Percentiles rank a stretch among this genome's conserved stretches.
phyloP scores from a whole-genome alignment of 2,329 filamentous ascomycete genomes.

The Lasiodiplodia sp. region DNA sequence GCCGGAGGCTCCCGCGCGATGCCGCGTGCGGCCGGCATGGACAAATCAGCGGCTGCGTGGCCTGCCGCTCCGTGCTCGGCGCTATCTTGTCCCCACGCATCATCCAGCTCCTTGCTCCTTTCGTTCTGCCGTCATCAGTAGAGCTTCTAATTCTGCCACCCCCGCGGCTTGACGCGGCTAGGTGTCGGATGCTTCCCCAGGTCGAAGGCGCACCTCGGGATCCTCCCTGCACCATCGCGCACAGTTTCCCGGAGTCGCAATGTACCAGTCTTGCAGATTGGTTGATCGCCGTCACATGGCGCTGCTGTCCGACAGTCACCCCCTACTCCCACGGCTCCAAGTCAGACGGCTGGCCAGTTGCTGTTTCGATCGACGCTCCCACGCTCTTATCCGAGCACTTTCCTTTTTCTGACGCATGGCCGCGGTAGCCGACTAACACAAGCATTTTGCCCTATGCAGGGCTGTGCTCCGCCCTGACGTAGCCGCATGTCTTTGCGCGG shows the following conservation, averaged over 20 bases:
- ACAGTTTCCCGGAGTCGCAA: conserved; percentile 3
- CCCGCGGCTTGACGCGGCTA: neutral
- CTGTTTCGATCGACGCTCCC: neutral
- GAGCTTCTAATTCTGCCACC: neutral
- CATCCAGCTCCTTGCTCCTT: neutral
- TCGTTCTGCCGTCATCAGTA: neutral
- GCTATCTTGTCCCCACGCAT: conserved; percentile 22
- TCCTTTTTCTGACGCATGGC: conserved; percentile 6
- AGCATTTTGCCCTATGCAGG: conserved; percentile 16
- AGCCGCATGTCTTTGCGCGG: neutral
- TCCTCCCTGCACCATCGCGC: neutral
- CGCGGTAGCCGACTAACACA: conserved; percentile 12
- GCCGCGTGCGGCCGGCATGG: neutral
- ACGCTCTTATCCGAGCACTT: conserved; percentile 8
- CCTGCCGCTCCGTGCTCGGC: conserved; percentile 23
- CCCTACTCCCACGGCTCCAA: neutral
- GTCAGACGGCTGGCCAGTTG: neutral
- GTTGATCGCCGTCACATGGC: neutral
- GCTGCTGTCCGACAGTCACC: neutral
- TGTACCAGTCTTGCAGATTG: neutral
- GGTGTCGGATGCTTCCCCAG: neutral
- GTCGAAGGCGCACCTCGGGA: neutral
- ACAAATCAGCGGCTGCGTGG: neutral
- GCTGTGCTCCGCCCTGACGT: neutral
- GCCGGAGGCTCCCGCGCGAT: neutral